Evolutionary conservation across 257 asterid genomes (phyloP), one percentile per base, ranked within the genome.

Genomic region (Solanum habrochaites): DNA sequence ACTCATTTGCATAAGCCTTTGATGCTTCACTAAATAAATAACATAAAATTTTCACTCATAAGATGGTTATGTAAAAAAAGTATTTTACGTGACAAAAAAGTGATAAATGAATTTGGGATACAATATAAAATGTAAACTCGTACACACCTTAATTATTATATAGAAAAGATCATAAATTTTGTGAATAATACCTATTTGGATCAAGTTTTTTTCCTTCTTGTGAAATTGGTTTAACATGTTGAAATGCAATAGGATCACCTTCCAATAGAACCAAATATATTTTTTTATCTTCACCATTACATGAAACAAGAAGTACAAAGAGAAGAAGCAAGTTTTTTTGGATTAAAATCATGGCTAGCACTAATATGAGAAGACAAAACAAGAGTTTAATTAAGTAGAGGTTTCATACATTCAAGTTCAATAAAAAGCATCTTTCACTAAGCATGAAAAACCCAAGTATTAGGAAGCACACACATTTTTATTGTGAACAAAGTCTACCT

Each of bases 241-340:
- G 92, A 90, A 96, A 95, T 27, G 98, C 98, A 40, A 88, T 96
- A 5, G 97, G 95, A 32, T 93, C 93, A 29, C 97, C 99, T 56
- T 96, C 98, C 66, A 93, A 89, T 64, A 93, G 83, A 83, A 96
- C 93, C 83, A 94, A 81, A 87, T 94, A 96, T 83, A 91, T 93
- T 27, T 90, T 87, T 70, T 89, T 89, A 64, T 93, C 90, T 90
- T 92, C 95, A 2, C 16, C 64, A 27, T 27, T 27, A 1, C 83
- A 43, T 27, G 40, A 45, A 45, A 45, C 64, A 43, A 78, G 40
- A 78, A 45, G 25, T 78, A 27, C 25, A 78, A 45, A 15, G 60
- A 78, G 37, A 78, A 78, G 64, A 43, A 77, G 40, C 14, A 78
- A 78, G 64, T 45, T 45, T 45, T 15, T 78, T 12, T 45, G 64